These are phyloP conservation scores for Acer yangbiense DNA, from an alignment of 345 rosid genomes.

Conservation along the genomic window DNA sequence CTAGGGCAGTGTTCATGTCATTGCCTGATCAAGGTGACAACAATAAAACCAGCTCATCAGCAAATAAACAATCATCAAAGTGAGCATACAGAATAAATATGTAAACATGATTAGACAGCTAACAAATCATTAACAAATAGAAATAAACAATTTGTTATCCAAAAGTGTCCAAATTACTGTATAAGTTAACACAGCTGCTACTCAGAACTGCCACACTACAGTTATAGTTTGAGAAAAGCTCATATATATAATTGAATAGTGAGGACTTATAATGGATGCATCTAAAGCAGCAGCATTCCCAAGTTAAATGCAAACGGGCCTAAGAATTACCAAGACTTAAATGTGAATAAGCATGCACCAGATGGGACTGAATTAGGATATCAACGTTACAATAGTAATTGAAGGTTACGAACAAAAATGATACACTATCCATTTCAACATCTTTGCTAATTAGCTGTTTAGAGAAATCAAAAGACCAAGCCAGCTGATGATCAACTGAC, in stretches of 20 bases:
- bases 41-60: slow-evolving; percentile 22
- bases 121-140: slow-evolving; percentile 9
- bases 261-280: background rate
- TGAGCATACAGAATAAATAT: background rate
- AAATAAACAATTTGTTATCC: slow-evolving; percentile 4
- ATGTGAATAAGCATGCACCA: slow-evolving; percentile 11
- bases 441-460: background rate
- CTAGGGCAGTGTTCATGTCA: slow-evolving; percentile 34
- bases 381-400: background rate
- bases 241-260: background rate
- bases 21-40: slow-evolving; percentile 36
- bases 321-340: slow-evolving; percentile 8
- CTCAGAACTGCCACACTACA: background rate
- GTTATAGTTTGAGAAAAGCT: background rate
- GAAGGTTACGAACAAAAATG: background rate
- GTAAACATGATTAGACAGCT: slow-evolving; percentile 25
- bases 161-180: background rate
- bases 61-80: slow-evolving; percentile 9
- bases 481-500: background rate
- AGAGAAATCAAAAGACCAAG: background rate
- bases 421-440: background rate
- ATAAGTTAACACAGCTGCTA: background rate
- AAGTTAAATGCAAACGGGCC: background rate
- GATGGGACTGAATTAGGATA: background rate
- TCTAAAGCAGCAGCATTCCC: background rate